Base-by-base conservation (phyloP, 108 stramenopile species). In the Tribonema minus region DNA sequence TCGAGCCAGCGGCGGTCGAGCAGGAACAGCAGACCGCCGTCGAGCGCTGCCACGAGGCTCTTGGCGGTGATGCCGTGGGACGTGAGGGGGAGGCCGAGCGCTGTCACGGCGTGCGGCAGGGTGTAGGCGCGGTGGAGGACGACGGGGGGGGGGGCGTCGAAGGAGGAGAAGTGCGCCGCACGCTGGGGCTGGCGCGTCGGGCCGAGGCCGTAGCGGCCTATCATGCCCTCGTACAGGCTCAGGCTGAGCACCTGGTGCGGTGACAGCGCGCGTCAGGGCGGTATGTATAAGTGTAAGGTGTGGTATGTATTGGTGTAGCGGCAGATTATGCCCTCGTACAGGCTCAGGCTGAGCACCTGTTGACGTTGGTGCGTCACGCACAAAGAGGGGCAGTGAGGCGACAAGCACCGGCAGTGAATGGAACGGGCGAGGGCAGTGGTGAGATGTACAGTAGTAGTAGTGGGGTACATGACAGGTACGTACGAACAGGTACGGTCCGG, bases 261-360 rank as follows among this genome's bases (percentile, higher is more conserved):
- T n/a, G n/a, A n/a, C n/a, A n/a, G n/a, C n/a, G n/a, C n/a, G n/a
- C n/a, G n/a, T n/a, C n/a, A n/a, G n/a, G n/a, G n/a, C n/a, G n/a
- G n/a, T n/a, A n/a, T n/a, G n/a, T n/a, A n/a, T n/a, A n/a, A n/a
- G n/a, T n/a, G n/a, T n/a, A n/a, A n/a, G n/a, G n/a, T n/a, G n/a
- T n/a, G n/a, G n/a, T n/a, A n/a, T n/a, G n/a, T n/a, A n/a, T n/a
- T n/a, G n/a, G n/a, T n/a, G 68, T 92, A 87, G 63, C 86, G 91
- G 59, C 92, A 93, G 72, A 98, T 94, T 88, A 95, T 91, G 26
- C 97, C 97, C 68, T 98, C 97, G 85, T 94, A 93, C 23, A 98
- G 87, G 26, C 70, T 81, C 6, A 81, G 80, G 34, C 64, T 67
- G 7, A 58, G 65, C 38, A 98, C n/a, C n/a, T n/a, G n/a, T n/a